phyloP scores from a whole-genome alignment of 208 protist genomes.

The Leishmania braziliensis region DNA sequence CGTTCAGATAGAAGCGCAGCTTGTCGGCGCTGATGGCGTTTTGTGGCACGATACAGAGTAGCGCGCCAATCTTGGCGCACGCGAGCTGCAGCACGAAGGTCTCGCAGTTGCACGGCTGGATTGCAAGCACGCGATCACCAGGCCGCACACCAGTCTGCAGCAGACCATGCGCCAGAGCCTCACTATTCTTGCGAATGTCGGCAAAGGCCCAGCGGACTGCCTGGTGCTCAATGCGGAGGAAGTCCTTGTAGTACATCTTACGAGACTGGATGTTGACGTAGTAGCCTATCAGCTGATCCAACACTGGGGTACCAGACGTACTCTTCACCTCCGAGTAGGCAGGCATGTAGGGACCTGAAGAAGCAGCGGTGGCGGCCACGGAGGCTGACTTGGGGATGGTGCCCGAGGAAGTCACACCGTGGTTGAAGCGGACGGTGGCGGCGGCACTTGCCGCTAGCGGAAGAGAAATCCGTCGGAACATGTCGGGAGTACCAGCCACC shows the following conservation, averaged over 20 bases:
- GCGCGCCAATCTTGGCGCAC: conserved; percentile 87
- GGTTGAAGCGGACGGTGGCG: conserved; percentile 39
- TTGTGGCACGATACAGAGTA: conserved; percentile 84
- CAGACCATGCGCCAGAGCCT: conserved; percentile 89
- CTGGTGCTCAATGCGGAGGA: conserved; percentile 93
- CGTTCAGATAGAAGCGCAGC: conserved; percentile 92
- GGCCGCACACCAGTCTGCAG: conserved; percentile 89
- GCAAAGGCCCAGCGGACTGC: conserved; percentile 92
- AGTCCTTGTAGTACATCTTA: conserved; percentile 95
- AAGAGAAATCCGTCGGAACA: conserved; percentile 37
- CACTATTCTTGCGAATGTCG: conserved; percentile 93
- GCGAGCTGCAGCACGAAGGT: conserved; percentile 90
- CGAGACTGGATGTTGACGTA: conserved; percentile 94
- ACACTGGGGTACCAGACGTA: conserved; percentile 52
- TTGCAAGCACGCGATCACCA: conserved; percentile 82
- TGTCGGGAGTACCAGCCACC: conserved; percentile 5
- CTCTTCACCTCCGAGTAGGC: conserved; percentile 87
- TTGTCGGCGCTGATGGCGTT: conserved; percentile 86
- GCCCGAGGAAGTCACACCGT: conserved; percentile 25
- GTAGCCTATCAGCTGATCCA: conserved; percentile 92
- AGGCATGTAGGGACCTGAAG: conserved; percentile 60
- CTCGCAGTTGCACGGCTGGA: conserved; percentile 93
- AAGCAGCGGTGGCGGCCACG: conserved; percentile 47
- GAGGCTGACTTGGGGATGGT: conserved; percentile 46
- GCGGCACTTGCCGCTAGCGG: conserved; percentile 18